Evolutionary conservation across 371 early-diverging fungal genomes (phyloP).

Genomic region (Capniomyces stellatus): DNA sequence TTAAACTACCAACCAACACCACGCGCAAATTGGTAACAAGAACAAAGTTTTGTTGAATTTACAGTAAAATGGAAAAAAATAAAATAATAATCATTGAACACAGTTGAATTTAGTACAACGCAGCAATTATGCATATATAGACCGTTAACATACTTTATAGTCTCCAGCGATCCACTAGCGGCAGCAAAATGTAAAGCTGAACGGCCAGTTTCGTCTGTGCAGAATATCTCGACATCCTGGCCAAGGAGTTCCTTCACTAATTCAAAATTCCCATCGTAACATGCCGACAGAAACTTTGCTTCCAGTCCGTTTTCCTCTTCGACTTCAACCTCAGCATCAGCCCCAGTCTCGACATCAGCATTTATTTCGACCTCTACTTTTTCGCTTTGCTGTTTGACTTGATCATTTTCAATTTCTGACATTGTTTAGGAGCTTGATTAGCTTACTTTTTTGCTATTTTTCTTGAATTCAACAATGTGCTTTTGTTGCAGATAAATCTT

Average conservation of each 20-base stretch:
- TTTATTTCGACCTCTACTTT: no score
- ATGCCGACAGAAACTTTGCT: constrained; percentile 18
- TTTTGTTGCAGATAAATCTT: no score
- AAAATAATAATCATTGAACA: no score
- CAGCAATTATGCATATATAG: constrained; percentile 4
- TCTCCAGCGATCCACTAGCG: constrained; percentile 29
- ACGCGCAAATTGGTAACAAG: no score
- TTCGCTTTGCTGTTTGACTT: no score
- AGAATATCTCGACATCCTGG: constrained; percentile 21
- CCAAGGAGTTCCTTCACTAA: constrained; percentile 11
- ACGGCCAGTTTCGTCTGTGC: constrained; percentile 28
- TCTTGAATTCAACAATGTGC: no score
- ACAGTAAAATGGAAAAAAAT: constrained; percentile 37
- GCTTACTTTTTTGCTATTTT: no score
- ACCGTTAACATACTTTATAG: constrained; percentile 29
- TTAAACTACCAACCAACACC: constrained; percentile 30
- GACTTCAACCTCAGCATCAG: not conserved
- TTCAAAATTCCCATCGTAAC: constrained; percentile 17
- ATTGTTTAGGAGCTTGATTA: no score
- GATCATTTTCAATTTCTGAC: no score
- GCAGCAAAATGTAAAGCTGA: constrained; percentile 38
- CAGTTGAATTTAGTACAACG: no score
- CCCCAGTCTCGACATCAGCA: no score
- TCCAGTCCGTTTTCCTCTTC: constrained; percentile 4
- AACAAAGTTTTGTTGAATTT: no score